phyloP scores from a whole-genome alignment of 1,284 basidiomycete genomes.

The Cystobasidium sp. region DNA sequence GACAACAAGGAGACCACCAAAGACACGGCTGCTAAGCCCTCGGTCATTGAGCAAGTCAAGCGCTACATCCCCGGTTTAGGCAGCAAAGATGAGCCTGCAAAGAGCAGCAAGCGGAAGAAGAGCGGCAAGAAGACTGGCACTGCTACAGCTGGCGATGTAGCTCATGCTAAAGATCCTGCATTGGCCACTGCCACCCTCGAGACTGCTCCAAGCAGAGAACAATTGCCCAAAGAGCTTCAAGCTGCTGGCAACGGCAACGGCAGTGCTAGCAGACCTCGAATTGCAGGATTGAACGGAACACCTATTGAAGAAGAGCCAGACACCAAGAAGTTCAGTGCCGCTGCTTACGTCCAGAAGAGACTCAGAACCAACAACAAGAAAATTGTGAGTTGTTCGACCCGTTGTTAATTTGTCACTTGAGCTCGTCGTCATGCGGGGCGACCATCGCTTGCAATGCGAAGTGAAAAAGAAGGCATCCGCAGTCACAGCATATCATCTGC shows the following conservation, averaged over 20 bases:
- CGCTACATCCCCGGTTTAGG: constrained; percentile 43
- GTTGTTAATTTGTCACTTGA: no score
- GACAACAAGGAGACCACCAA: background rate
- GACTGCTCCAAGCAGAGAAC: constrained; percentile 9
- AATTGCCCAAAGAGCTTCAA: constrained; percentile 40
- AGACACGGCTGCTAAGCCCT: constrained; percentile 5
- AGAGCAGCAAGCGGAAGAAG: constrained; percentile 29
- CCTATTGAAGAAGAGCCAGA: constrained; percentile 21
- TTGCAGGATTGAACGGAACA: constrained; percentile 24
- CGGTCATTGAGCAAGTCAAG: constrained; percentile 21
- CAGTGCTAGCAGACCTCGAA: background rate
- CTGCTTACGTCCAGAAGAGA: constrained; percentile 48
- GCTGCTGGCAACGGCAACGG: constrained; percentile 26
- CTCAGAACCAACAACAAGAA: constrained; percentile 54
- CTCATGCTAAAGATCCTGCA: constrained; percentile 23
- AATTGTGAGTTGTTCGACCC: constrained; percentile 47
- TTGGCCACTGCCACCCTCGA: constrained; percentile 35
- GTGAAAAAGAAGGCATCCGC: no score
- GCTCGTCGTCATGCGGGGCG: no score
- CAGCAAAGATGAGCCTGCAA: constrained; percentile 28
- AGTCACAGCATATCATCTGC: no score
- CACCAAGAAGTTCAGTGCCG: constrained; percentile 28
- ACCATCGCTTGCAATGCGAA: no score
- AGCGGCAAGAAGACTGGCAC: constrained; percentile 18
- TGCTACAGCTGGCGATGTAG: constrained; percentile 15